phyloP scores from a whole-genome alignment of 305 asterid genomes.

The Rubia occidens region DNA sequence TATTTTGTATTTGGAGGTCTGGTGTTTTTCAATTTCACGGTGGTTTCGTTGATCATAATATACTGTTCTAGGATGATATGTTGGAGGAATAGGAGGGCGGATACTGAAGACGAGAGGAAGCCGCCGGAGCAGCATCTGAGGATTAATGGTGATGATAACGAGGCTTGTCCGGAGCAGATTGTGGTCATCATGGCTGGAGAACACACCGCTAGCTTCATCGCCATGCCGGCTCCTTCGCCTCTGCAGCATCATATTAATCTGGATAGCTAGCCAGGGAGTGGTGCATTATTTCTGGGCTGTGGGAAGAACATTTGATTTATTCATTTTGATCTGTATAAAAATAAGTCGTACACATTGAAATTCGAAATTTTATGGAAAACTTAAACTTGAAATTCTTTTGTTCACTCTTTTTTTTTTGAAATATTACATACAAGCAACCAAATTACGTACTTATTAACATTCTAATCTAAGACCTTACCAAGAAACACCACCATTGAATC shows the following conservation, averaged over 20 bases:
- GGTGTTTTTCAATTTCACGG: conserved; percentile 18
- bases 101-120: conserved; percentile 4
- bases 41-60: not conserved
- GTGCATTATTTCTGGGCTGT: not conserved
- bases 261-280: not conserved
- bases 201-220: conserved; percentile 15
- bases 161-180: conserved; percentile 9
- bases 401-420: too few relatives aligned
- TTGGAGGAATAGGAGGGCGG: not conserved
- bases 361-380: too few relatives aligned
- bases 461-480: too few relatives aligned
- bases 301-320: too few relatives aligned
- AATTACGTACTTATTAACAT: too few relatives aligned
- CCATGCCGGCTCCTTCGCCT: conserved; percentile 11
- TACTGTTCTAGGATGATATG: conserved; percentile 13
- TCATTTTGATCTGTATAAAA: too few relatives aligned
- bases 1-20: conserved; percentile 15
- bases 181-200: conserved; percentile 26
- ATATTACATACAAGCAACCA: too few relatives aligned
- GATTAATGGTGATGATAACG: not conserved
- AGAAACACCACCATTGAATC: too few relatives aligned
- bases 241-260: not conserved
- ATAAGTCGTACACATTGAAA: too few relatives aligned
- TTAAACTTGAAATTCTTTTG: too few relatives aligned
- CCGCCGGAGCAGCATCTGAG: not conserved